Evolutionary conservation across 495 filamentous ascomycete species (phyloP), one percentile per base, ranked within the genome.

Genomic region (Tuber magnatum): DNA sequence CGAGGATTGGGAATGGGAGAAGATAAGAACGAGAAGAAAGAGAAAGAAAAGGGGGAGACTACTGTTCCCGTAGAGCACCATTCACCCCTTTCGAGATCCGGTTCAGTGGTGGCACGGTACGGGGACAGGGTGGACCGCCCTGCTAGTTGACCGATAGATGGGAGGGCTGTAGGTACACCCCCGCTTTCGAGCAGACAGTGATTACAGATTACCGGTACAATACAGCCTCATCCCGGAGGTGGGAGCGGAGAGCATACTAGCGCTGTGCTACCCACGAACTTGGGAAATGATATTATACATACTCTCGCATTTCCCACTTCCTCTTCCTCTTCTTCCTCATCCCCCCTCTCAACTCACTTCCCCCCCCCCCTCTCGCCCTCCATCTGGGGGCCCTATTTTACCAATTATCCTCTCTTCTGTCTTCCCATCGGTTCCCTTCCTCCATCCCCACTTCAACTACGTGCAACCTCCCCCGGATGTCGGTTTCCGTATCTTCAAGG

Each of bases 401-500:
- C 48, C 42, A 24, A 38, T 70, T 70, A 20, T 73, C 48, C 43
- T 68, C 48, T 39, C 14, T 14, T 70, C 65, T 38, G 32, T 22
- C 24, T 44, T 40, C 43, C 44, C 39, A 51, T 42, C 41, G 73
- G 14, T 65, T 75, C 9, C 32, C 72, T 20, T 20, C 42, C 9
- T 46, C 56, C 39, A 28, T 68, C 40, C 69, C n/a, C 65, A 40
- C 39, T 40, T 40, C 39, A 40, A 40, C 39, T 40, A 40, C 39
- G 7, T 40, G 7, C 18, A 1, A 10, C 40, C 38, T 28, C 1
- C 75, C 48, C 22, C 43, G 28, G 71, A 80, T 76, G 74, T 51
- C 78, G 20, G 43, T 32, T 20, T 24, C 74, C n/a, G 14, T 46
- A n/a, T 75, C 84, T 40, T 85, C 87, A 75, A 91, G 91, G 83